Conservation (phyloP, 768 basidiomycete species). For the Clavulina sp. region DNA sequence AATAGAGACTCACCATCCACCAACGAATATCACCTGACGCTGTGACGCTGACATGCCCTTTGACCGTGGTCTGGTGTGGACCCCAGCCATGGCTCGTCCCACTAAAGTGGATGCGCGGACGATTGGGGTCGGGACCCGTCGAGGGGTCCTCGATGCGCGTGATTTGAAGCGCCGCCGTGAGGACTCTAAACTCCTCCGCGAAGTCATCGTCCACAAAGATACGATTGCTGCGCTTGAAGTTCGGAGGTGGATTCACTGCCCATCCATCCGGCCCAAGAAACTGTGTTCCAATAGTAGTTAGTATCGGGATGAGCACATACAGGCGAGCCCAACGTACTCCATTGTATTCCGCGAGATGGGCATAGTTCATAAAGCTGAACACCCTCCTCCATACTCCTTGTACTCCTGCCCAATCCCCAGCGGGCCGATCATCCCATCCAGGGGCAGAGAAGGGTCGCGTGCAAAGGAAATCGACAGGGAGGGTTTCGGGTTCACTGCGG, state of each 20-base stretch:
- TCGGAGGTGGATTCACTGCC: too few relatives aligned
- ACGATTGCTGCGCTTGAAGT: too few relatives aligned
- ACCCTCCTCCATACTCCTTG: conserved; percentile 60
- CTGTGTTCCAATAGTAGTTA: too few relatives aligned
- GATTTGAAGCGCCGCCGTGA: neutral
- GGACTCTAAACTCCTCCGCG: neutral
- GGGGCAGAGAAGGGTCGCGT: conserved; percentile 33
- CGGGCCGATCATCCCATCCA: conserved; percentile 17
- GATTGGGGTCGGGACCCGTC: neutral
- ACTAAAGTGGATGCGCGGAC: neutral
- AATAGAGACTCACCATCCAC: neutral
- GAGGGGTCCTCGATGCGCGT: neutral
- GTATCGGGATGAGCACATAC: too few relatives aligned
- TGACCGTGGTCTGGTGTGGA: neutral
- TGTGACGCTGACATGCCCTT: neutral
- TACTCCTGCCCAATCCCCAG: conserved; percentile 54
- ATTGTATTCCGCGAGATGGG: conserved; percentile 14
- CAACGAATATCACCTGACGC: neutral
- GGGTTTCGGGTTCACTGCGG: too few relatives aligned
- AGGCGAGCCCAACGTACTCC: neutral
- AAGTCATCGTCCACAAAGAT: too few relatives aligned
- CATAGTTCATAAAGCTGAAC: conserved; percentile 65
- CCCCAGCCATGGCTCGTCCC: neutral
- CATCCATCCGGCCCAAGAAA: too few relatives aligned
- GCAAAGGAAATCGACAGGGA: neutral